phyloP scores from a whole-genome alignment of 2,329 filamentous ascomycete species.

The Cytospora piceae region DNA sequence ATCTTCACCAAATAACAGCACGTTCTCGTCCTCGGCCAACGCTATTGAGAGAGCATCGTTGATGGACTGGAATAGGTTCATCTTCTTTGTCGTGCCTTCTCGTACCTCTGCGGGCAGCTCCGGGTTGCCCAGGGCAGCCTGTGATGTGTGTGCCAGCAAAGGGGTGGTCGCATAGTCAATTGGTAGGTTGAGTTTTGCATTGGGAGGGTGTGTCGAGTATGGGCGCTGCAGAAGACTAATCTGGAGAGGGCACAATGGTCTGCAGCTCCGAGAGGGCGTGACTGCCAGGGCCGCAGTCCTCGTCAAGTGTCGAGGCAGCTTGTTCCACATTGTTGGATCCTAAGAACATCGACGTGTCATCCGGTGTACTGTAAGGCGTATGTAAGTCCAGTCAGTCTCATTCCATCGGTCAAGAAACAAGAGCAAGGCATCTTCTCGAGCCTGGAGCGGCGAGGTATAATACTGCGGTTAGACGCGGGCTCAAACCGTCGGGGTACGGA shows the following conservation, averaged over 20 bases:
- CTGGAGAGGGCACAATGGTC: conserved; percentile 28
- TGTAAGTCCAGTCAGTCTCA: background rate
- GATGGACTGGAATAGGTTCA: conserved; percentile 93
- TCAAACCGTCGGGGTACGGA: background rate
- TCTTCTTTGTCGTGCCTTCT: conserved; percentile 75
- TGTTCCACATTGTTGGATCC: conserved; percentile 12
- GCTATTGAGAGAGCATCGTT: conserved; percentile 87
- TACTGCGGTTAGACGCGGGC: background rate
- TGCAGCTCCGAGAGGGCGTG: conserved; percentile 23
- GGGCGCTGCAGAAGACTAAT: conserved; percentile 29
- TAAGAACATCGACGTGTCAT: background rate
- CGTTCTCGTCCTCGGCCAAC: conserved; percentile 79
- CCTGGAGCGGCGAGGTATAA: background rate
- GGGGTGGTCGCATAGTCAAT: conserved; percentile 85
- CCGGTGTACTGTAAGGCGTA: background rate
- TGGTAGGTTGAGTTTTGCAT: conserved; percentile 76
- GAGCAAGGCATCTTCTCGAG: background rate
- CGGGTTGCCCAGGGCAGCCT: conserved; percentile 68
- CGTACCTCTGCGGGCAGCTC: conserved; percentile 71
- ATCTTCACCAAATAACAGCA: conserved; percentile 93
- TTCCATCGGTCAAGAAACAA: background rate
- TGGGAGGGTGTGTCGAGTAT: conserved; percentile 62
- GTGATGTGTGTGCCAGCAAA: conserved; percentile 78
- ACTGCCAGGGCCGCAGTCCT: conserved; percentile 23
- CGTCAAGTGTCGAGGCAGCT: conserved; percentile 25